phyloP scores from a whole-genome alignment of 202 grass and related monocot genomes.

The Saccharum hybrid region DNA sequence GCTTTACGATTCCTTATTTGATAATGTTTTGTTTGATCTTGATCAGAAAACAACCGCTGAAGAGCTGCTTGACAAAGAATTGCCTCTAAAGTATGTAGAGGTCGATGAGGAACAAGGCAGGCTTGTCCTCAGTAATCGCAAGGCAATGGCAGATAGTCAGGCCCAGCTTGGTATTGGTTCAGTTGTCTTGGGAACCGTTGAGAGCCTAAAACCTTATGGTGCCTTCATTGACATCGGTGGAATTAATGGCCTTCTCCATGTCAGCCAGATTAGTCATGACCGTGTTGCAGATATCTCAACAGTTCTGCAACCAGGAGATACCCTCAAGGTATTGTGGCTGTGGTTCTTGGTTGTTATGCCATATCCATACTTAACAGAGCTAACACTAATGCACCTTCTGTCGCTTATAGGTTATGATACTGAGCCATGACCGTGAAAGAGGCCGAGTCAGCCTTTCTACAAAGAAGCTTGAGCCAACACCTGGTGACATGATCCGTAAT shows the following conservation, averaged over 20 bases:
- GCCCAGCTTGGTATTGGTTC: conserved; percentile 97
- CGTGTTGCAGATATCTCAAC: conserved; percentile 90
- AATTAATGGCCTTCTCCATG: conserved; percentile 96
- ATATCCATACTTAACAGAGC: conserved; percentile 28
- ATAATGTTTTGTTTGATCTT: conserved; percentile 34
- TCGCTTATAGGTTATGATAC: conserved; percentile 79
- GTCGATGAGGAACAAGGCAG: conserved; percentile 88
- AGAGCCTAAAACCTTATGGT: conserved; percentile 94
- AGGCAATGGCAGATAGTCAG: conserved; percentile 94
- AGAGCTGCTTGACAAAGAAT: conserved; percentile 77
- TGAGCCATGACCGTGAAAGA: conserved; percentile 97
- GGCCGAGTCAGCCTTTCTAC: conserved; percentile 93
- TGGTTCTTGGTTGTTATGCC: conserved; percentile 29
- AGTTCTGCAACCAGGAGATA: conserved; percentile 91
- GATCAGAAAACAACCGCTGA: conserved; percentile 84
- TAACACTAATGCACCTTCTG: conserved; percentile 7
- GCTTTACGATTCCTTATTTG: conserved; percentile 32
- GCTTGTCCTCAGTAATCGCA: conserved; percentile 96
- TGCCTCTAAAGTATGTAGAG: conserved; percentile 90
- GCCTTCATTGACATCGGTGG: conserved; percentile 96
- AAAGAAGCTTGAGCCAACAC: conserved; percentile 93
- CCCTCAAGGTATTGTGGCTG: conserved; percentile 75
- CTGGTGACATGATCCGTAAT: conserved; percentile 99
- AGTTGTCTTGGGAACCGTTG: conserved; percentile 86
- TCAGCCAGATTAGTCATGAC: conserved; percentile 99